A percentile compares a stretch with the other conserved stretches of the same genome.
phyloP scores from a whole-genome alignment of 2,329 filamentous ascomycete species.

The Penicillium sp. region DNA sequence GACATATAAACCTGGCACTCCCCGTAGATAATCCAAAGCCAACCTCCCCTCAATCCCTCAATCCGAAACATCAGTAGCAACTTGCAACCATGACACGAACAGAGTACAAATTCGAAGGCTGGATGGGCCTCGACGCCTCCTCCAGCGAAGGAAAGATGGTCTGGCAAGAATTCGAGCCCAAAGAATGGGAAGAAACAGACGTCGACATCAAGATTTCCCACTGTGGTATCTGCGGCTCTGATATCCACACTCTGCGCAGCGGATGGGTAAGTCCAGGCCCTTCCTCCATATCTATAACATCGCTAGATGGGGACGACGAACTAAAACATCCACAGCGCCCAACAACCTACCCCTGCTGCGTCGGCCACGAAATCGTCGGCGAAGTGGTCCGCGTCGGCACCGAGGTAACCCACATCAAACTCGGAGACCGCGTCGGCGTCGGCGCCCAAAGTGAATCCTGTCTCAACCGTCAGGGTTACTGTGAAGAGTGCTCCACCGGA shows the following conservation, averaged over 20 bases:
- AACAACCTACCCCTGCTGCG: slow-evolving; percentile 46
- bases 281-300: neutral
- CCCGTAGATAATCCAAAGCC: neutral
- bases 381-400: slow-evolving; percentile 56
- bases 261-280: slow-evolving; percentile 37
- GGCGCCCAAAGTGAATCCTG: slow-evolving; percentile 60
- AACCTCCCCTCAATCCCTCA: too few relatives aligned
- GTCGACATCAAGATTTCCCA: slow-evolving; percentile 62
- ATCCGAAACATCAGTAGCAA: neutral
- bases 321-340: slow-evolving; percentile 25
- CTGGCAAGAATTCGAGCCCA: slow-evolving; percentile 58
- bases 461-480: slow-evolving; percentile 43
- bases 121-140: slow-evolving; percentile 52
- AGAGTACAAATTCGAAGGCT: slow-evolving; percentile 55
- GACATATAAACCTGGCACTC: slow-evolving; percentile 17
- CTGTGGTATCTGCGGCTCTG: slow-evolving; percentile 63
- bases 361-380: slow-evolving; percentile 65
- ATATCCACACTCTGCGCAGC: slow-evolving; percentile 56
- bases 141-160: slow-evolving; percentile 53
- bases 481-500: slow-evolving; percentile 52
- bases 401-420: slow-evolving; percentile 32
- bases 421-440: slow-evolving; percentile 49
- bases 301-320: neutral
- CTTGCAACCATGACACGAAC: slow-evolving; percentile 21
- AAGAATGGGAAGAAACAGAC: slow-evolving; percentile 63